Evolutionary conservation across 257 asterid genomes (phyloP).

Genomic region (Przewalskia tangutica): DNA sequence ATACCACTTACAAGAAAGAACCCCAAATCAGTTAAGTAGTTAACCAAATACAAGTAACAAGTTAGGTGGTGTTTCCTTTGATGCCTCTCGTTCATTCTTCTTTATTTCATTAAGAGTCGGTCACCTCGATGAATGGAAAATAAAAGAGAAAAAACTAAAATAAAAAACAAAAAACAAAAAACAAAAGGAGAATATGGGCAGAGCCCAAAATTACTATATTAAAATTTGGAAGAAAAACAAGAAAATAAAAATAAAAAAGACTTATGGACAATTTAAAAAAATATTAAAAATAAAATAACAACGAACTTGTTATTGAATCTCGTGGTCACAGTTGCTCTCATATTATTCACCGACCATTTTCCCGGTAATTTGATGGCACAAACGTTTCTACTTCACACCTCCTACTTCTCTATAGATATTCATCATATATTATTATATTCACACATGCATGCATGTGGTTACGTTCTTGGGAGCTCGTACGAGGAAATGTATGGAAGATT

Average conservation of each 20-base stretch:
- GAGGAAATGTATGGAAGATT: background rate
- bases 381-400: background rate
- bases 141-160: too few species aligned
- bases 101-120: too few species aligned
- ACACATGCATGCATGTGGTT: background rate
- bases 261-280: background rate
- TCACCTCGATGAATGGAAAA: too few species aligned
- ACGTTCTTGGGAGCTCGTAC: background rate
- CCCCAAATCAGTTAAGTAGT: too few species aligned
- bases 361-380: background rate
- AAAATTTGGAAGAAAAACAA: background rate
- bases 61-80: too few species aligned
- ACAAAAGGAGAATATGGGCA: too few species aligned
- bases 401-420: background rate
- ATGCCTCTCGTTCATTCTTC: too few species aligned
- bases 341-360: slow-evolving; percentile 3
- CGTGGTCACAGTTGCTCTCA: background rate
- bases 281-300: background rate
- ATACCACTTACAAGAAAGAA: too few species aligned
- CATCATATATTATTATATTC: background rate
- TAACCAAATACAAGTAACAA: too few species aligned
- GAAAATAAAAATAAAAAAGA: background rate
- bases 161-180: too few species aligned
- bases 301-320: background rate
- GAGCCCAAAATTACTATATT: too few species aligned